A percentile compares a stretch with the other conserved stretches of the same genome.
These are phyloP conservation scores for Solanum ossicruentum DNA, from an alignment of 257 asterid species.

Conservation along the genomic window DNA sequence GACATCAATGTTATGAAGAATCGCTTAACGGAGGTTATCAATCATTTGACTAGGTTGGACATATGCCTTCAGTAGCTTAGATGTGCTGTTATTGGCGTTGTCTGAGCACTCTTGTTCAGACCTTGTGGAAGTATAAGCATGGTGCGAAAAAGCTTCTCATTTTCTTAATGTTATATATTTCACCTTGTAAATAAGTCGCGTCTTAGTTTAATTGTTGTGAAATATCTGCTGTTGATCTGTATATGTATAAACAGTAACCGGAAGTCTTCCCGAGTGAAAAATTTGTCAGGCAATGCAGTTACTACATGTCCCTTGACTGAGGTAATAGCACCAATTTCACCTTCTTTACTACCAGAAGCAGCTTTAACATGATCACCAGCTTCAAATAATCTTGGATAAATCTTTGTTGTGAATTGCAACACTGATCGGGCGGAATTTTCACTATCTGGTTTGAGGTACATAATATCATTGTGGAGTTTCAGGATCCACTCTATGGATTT, in stretches of 20 bases:
- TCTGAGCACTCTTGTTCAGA: not conserved
- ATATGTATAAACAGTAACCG: not conserved
- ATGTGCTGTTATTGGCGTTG: not conserved
- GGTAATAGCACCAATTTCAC: conserved; percentile 89
- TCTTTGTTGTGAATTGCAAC: too few species aligned
- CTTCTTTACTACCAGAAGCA: conserved; percentile 71
- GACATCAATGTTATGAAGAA: not conserved
- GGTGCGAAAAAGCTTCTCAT: not conserved
- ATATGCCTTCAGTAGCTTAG: not conserved
- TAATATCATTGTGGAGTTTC: too few species aligned
- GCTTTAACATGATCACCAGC: conserved; percentile 53
- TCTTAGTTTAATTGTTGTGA: not conserved
- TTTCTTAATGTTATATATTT: not conserved
- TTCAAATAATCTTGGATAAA: too few species aligned
- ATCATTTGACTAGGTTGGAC: not conserved
- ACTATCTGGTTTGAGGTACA: too few species aligned
- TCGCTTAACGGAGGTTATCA: not conserved
- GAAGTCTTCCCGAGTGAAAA: not conserved
- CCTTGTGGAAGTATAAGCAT: not conserved
- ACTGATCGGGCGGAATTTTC: too few species aligned
- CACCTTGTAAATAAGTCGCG: not conserved
- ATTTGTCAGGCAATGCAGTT: conserved; percentile 53
- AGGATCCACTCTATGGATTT: too few species aligned
- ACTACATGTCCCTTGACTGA: conserved; percentile 87
- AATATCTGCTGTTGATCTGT: not conserved